A percentile compares a stretch with the other conserved stretches of the same genome.
phyloP scores from a whole-genome alignment of 2,329 filamentous ascomycete species.

The Colletotrichum sp. region DNA sequence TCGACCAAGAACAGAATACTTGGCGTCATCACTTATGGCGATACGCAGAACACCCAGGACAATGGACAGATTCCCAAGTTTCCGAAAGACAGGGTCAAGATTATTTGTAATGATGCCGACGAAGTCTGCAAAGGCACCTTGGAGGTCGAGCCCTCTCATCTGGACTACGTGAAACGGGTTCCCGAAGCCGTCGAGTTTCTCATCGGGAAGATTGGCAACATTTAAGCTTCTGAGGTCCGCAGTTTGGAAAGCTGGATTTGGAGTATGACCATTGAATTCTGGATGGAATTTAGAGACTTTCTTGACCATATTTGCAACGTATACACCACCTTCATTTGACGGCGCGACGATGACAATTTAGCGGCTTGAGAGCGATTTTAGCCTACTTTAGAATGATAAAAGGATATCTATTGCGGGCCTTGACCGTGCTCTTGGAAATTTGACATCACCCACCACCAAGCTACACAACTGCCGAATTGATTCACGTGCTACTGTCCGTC shows the following conservation, averaged over 20 bases:
- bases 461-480: not conserved
- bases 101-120: conserved; percentile 45
- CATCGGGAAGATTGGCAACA: not conserved
- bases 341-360: not conserved
- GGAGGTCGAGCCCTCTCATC: conserved; percentile 36
- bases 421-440: not conserved
- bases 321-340: not conserved
- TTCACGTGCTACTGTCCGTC: too few species aligned
- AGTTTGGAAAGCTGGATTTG: too few species aligned
- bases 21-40: conserved; percentile 27
- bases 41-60: conserved; percentile 33
- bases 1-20: conserved; percentile 20
- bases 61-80: conserved; percentile 37
- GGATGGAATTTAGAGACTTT: not conserved
- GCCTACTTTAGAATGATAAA: too few species aligned
- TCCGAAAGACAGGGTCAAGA: conserved; percentile 35
- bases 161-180: conserved; percentile 39
- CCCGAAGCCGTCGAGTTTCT: conserved; percentile 35
- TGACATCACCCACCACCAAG: not conserved
- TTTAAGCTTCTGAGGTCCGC: not conserved
- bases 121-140: conserved; percentile 39
- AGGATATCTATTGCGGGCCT: too few species aligned
- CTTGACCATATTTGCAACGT: not conserved
- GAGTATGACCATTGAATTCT: too few species aligned
- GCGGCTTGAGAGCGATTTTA: not conserved